Evolutionary conservation across 768 basidiomycete species (phyloP).

Genomic region (Boletus reticulatus): DNA sequence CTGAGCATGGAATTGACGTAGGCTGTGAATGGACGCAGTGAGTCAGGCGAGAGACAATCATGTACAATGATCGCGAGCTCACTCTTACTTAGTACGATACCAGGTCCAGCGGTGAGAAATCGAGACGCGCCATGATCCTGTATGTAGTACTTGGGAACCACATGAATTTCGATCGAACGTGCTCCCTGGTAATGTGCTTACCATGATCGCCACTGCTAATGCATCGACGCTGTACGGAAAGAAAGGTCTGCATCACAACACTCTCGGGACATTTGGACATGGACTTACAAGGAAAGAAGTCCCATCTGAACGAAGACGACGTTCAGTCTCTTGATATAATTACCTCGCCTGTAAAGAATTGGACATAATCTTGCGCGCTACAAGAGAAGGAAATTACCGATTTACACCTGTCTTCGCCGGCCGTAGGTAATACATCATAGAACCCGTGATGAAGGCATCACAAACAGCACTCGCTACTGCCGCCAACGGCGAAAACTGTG

Average conservation of each 20-base stretch:
- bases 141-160: constrained; percentile 13
- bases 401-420: too few species aligned
- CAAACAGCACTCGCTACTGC: constrained; percentile 19
- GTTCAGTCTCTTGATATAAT: constrained; percentile 9
- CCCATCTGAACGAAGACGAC: too few species aligned
- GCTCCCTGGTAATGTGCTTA: neutral
- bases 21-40: constrained; percentile 1
- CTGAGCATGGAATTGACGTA: constrained; percentile 26
- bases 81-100: constrained; percentile 19
- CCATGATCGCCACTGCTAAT: constrained; percentile 7
- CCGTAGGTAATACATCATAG: constrained; percentile 4
- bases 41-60: neutral
- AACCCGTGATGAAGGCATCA: constrained; percentile 17
- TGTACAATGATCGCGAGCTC: neutral
- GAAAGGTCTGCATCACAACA: neutral
- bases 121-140: neutral
- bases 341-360: neutral
- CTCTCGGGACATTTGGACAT: too few species aligned
- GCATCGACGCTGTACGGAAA: constrained; percentile 7
- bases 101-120: constrained; percentile 11
- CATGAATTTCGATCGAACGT: neutral
- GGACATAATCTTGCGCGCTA: neutral
- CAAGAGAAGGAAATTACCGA: too few species aligned
- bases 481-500: constrained; percentile 7
- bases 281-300: too few species aligned